Evolutionary conservation across 2,329 filamentous ascomycete species (phyloP).

Genomic region (Monosporascus cannonballus): DNA sequence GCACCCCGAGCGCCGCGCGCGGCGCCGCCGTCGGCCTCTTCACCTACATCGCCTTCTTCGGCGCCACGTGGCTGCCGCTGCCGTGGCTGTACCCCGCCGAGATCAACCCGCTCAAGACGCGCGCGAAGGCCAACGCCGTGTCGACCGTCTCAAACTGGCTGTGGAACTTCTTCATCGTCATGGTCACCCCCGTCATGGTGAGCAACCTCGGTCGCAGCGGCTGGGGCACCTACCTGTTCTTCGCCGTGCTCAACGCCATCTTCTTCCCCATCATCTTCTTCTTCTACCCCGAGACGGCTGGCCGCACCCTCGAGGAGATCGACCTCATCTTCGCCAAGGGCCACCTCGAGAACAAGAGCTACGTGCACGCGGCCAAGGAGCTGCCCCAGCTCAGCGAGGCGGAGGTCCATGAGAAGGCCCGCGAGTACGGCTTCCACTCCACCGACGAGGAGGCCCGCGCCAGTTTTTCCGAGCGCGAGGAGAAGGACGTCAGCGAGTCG

Average conservation of each 20-base stretch:
- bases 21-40: conserved; percentile 64
- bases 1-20: conserved; percentile 53
- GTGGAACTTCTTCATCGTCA: conserved; percentile 46
- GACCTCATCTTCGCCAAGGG: conserved; percentile 56
- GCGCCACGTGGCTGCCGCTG: conserved; percentile 57
- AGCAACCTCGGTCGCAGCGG: conserved; percentile 38
- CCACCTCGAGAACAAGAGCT: conserved; percentile 51
- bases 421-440: conserved; percentile 21
- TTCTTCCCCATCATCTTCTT: conserved; percentile 43
- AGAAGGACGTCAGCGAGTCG: conserved; percentile 2
- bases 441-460: conserved; percentile 17
- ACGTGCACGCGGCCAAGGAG: conserved; percentile 51
- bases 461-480: conserved; percentile 11
- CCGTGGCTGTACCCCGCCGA: conserved; percentile 55
- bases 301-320: conserved; percentile 48
- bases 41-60: conserved; percentile 64
- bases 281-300: conserved; percentile 45
- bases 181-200: conserved; percentile 60
- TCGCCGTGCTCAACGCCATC: conserved; percentile 39
- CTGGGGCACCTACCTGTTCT: conserved; percentile 44
- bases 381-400: conserved; percentile 44
- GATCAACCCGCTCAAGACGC: conserved; percentile 43
- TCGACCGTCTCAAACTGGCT: conserved; percentile 48
- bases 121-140: conserved; percentile 42
- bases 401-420: conserved; percentile 46